A percentile compares a stretch with the other conserved stretches of the same genome.
phyloP scores from a whole-genome alignment of 2,329 filamentous ascomycete genomes.

The Talaromyces islandicus region DNA sequence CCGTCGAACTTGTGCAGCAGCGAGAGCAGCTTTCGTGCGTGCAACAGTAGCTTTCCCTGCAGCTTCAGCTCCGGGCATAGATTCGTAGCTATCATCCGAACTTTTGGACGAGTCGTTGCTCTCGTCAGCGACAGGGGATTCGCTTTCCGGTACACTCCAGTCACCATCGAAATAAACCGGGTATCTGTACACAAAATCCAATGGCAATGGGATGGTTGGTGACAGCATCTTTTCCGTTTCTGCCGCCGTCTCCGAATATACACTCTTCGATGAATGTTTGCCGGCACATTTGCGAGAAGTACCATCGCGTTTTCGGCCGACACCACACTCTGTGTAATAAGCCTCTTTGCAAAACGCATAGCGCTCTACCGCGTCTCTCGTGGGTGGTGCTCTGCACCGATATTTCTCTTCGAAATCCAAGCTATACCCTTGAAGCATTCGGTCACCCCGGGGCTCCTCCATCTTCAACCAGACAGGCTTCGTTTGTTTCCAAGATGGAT shows the following conservation, averaged over 20 bases:
- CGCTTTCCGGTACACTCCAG: conserved; percentile 29
- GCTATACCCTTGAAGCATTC: conserved; percentile 37
- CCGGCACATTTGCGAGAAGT: conserved; percentile 37
- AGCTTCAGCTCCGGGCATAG: conserved; percentile 21
- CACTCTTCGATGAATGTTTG: conserved; percentile 40
- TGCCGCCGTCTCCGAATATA: conserved; percentile 39
- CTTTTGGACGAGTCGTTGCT: conserved; percentile 20
- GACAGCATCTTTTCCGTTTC: conserved; percentile 42
- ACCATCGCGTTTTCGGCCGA: conserved; percentile 38
- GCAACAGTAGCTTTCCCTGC: conserved; percentile 15
- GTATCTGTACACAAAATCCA: conserved; percentile 41
- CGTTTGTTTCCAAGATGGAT: conserved; percentile 31
- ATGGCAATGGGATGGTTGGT: conserved; percentile 40
- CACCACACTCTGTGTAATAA: conserved; percentile 41
- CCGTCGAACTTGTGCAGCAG: conserved; percentile 35
- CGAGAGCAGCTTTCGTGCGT: conserved; percentile 34
- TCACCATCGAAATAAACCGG: conserved; percentile 35
- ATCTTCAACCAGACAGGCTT: conserved; percentile 39
- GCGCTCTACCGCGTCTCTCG: conserved; percentile 30
- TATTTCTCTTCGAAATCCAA: conserved; percentile 38
- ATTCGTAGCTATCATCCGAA: conserved; percentile 21
- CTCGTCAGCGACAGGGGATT: conserved; percentile 5
- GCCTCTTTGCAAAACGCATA: conserved; percentile 35
- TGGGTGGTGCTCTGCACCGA: conserved; percentile 27
- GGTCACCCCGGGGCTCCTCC: conserved; percentile 42